Percentiles rank a stretch among this genome's conserved stretches.
These are phyloP conservation scores for Chrysoporthe cubensis DNA, from an alignment of 2,329 filamentous ascomycete species.

Conservation along the genomic window DNA sequence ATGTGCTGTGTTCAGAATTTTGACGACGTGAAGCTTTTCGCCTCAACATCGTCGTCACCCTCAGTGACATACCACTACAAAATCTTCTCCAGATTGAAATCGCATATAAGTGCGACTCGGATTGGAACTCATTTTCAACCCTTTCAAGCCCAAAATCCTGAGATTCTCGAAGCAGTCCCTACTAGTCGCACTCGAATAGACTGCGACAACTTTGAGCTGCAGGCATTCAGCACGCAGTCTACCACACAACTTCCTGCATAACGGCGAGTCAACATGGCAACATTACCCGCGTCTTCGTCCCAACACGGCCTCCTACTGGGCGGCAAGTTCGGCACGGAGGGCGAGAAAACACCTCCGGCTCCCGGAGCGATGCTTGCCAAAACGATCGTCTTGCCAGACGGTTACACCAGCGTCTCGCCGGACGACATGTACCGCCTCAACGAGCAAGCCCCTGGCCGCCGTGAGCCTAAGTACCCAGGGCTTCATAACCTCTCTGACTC, in stretches of 20 bases:
- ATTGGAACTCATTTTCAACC: too few species aligned
- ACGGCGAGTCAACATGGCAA: neutral
- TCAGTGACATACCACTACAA: too few species aligned
- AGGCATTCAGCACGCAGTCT: neutral
- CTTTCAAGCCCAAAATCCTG: too few species aligned
- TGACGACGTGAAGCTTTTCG: neutral
- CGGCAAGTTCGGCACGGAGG: slow-evolving; percentile 4
- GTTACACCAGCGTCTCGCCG: slow-evolving; percentile 4
- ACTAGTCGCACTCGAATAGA: too few species aligned
- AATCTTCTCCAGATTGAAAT: too few species aligned
- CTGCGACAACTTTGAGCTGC: too few species aligned
- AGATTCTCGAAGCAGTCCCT: too few species aligned
- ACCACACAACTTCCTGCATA: neutral
- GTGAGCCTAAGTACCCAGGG: slow-evolving; percentile 20
- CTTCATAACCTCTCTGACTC: slow-evolving; percentile 20
- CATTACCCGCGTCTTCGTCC: neutral
- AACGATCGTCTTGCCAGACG: neutral
- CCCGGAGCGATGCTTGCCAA: slow-evolving; percentile 5
- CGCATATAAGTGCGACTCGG: too few species aligned
- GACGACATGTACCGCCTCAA: slow-evolving; percentile 23
- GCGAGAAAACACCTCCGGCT: neutral
- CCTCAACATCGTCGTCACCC: neutral
- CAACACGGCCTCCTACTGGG: slow-evolving; percentile 7
- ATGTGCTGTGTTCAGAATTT: too few species aligned
- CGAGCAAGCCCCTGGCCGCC: slow-evolving; percentile 14